Evolutionary conservation across 2,329 filamentous ascomycete genomes (phyloP).

Genomic region (Neoascochyta sp.): DNA sequence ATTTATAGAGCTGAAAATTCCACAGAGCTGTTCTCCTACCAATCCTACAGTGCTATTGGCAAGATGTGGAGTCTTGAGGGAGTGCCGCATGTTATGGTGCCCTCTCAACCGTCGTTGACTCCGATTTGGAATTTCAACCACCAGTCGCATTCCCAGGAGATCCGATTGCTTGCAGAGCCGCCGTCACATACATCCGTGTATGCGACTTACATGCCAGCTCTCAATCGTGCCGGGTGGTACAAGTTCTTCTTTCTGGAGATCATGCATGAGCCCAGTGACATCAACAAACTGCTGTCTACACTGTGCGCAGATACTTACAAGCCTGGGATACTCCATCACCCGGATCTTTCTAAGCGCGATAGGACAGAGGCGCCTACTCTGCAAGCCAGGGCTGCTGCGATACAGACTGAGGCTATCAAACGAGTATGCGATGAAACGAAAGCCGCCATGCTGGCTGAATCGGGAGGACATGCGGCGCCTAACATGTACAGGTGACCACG

Average conservation of each 20-base stretch:
- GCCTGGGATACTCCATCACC: conserved; percentile 29
- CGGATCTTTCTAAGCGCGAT: conserved; percentile 30
- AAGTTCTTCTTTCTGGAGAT: conserved; percentile 35
- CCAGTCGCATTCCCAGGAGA: conserved; percentile 20
- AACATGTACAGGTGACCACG: no score
- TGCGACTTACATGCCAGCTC: conserved; percentile 31
- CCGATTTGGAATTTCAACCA: conserved; percentile 31
- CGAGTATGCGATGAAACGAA: conserved; percentile 30
- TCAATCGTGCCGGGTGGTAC: conserved; percentile 37
- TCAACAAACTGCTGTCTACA: conserved; percentile 24
- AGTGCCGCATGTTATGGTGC: conserved; percentile 36
- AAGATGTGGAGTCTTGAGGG: conserved; percentile 33
- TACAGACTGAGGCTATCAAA: conserved; percentile 22
- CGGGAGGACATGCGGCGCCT: conserved; percentile 5
- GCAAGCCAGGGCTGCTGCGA: conserved; percentile 20
- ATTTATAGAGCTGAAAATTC: conserved; percentile 1
- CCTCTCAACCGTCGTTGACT: conserved; percentile 20
- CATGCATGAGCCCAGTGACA: conserved; percentile 23
- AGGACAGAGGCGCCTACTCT: conserved; percentile 19
- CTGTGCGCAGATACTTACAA: conserved; percentile 33
- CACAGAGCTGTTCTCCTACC: conserved; percentile 27
- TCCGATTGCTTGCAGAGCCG: conserved; percentile 15
- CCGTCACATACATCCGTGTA: conserved; percentile 9
- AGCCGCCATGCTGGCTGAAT: conserved; percentile 20
- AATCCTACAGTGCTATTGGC: conserved; percentile 28